phyloP scores from a whole-genome alignment of 805 yeast species.

The Sungouiella blattae region DNA sequence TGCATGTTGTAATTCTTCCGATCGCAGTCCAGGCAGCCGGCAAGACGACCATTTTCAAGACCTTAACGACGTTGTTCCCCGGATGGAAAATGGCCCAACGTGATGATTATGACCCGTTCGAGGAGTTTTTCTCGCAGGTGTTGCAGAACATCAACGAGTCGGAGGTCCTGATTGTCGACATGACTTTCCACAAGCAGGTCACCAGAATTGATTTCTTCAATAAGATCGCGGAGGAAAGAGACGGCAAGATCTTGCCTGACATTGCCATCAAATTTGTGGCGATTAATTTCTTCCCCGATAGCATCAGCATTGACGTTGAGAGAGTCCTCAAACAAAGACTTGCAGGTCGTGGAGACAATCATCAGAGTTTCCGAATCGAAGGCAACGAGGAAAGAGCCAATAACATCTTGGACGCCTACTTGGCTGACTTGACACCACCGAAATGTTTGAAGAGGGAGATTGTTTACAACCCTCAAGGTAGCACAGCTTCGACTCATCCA shows the following conservation, averaged over 20 bases:
- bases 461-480: too few relatives aligned
- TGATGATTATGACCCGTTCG: constrained; percentile 57
- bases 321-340: constrained; percentile 59
- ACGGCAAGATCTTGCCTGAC: constrained; percentile 35
- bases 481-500: too few relatives aligned
- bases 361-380: constrained; percentile 69
- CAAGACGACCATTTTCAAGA: constrained; percentile 75
- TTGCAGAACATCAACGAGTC: constrained; percentile 33
- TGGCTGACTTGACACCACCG: constrained; percentile 57
- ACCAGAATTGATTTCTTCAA: constrained; percentile 69
- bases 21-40: constrained; percentile 94
- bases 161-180: constrained; percentile 67
- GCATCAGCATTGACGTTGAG: constrained; percentile 36
- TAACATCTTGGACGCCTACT: constrained; percentile 70
- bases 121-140: constrained; percentile 45
- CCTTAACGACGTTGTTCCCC: constrained; percentile 53
- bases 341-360: constrained; percentile 73
- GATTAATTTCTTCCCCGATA: constrained; percentile 55
- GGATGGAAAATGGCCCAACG: constrained; percentile 77
- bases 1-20: constrained; percentile 64
- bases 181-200: constrained; percentile 70
- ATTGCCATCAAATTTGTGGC: constrained; percentile 58
- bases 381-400: constrained; percentile 48
- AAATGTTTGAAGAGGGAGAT: neutral
- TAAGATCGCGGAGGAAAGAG: constrained; percentile 44